Percentiles rank a stretch among this genome's conserved stretches.
Conservation (phyloP, 2,329 filamentous ascomycete species). For the Madurella fahalii region DNA sequence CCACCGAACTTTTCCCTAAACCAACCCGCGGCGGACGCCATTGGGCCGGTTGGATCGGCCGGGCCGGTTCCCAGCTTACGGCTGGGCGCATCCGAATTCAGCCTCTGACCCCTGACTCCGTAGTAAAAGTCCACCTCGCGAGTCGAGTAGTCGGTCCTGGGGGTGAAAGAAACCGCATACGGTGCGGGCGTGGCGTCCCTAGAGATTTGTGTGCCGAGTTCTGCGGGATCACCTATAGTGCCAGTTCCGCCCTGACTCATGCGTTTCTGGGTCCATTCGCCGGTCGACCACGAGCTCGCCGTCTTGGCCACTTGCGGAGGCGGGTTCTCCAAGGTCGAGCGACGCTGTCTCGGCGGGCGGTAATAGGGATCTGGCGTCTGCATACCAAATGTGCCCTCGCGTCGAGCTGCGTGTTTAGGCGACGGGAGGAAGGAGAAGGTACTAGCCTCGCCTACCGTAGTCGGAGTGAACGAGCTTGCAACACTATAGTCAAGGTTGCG, state of each 20-base stretch:
- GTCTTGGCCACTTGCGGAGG: slow-evolving; percentile 34
- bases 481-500: slow-evolving; percentile 50
- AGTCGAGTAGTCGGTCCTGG: slow-evolving; percentile 80
- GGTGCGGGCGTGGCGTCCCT: slow-evolving; percentile 44
- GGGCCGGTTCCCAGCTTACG: slow-evolving; percentile 89
- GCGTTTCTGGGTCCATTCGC: slow-evolving; percentile 37
- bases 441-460: slow-evolving; percentile 68
- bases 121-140: slow-evolving; percentile 98
- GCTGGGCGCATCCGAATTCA: slow-evolving; percentile 76
- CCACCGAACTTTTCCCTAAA: slow-evolving; percentile 73
- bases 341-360: slow-evolving; percentile 67
- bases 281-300: slow-evolving; percentile 36
- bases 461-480: slow-evolving; percentile 64
- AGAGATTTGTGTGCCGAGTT: slow-evolving; percentile 40
- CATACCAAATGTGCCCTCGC: slow-evolving; percentile 30
- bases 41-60: slow-evolving; percentile 87
- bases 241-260: slow-evolving; percentile 34
- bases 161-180: slow-evolving; percentile 44
- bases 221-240: slow-evolving; percentile 35
- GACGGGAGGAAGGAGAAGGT: slow-evolving; percentile 68
- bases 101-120: slow-evolving; percentile 79
- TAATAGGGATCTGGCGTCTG: slow-evolving; percentile 73
- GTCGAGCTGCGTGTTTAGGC: slow-evolving; percentile 43
- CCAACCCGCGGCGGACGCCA: slow-evolving; percentile 87
- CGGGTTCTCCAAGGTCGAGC: slow-evolving; percentile 45